Evolutionary conservation across 805 yeast genomes (phyloP).

Genomic region (Candida qinlingensis): DNA sequence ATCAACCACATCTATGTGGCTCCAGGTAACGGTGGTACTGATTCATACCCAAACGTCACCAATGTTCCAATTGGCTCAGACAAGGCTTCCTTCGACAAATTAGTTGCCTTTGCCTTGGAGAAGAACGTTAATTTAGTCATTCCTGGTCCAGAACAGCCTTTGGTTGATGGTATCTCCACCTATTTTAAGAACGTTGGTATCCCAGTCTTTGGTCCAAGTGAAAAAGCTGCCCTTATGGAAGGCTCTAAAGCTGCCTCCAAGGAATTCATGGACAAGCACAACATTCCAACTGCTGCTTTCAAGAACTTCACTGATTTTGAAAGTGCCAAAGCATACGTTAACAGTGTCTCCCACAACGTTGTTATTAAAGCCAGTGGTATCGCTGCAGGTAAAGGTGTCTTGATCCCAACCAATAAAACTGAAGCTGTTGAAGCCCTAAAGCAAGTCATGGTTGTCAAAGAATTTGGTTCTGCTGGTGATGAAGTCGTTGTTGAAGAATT

Average conservation of each 20-base stretch:
- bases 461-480: conserved; percentile 92
- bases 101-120: conserved; percentile 70
- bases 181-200: conserved; percentile 77
- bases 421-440: conserved; percentile 84
- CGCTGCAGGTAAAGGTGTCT: conserved; percentile 98
- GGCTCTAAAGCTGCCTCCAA: conserved; percentile 95
- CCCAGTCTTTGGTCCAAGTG: conserved; percentile 96
- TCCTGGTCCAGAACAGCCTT: conserved; percentile 99
- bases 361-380: conserved; percentile 97
- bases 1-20: conserved; percentile 81
- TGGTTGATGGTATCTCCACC: conserved; percentile 86
- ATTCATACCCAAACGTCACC: conserved; percentile 48
- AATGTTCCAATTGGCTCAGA: conserved; percentile 65
- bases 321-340: conserved; percentile 68
- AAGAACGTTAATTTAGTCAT: conserved; percentile 68
- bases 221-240: conserved; percentile 87
- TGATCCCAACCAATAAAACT: conserved; percentile 77
- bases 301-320: conserved; percentile 74
- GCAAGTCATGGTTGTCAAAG: conserved; percentile 83
- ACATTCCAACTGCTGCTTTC: conserved; percentile 92
- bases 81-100: conserved; percentile 58
- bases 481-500: conserved; percentile 94
- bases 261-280: conserved; percentile 86
- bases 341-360: conserved; percentile 60
- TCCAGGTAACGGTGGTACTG: conserved; percentile 96